Evolutionary conservation across 2,329 filamentous ascomycete genomes (phyloP).

Genomic region (Dactylellina sp.): DNA sequence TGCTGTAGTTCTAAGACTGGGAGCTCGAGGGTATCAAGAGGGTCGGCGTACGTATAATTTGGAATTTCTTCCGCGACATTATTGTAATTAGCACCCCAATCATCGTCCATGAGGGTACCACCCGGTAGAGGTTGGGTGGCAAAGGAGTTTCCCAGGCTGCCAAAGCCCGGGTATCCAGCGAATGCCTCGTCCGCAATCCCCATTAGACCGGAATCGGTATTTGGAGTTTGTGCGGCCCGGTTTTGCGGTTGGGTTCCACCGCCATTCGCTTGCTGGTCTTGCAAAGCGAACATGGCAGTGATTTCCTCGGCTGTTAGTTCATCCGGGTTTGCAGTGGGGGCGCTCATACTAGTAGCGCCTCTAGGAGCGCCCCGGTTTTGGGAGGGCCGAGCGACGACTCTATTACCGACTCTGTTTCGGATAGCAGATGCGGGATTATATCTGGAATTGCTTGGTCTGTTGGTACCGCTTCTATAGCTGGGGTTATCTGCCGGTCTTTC

Average conservation of each 20-base stretch:
- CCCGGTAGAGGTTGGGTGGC: background rate
- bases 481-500: background rate
- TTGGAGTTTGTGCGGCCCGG: background rate
- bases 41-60: background rate
- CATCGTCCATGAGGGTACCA: background rate
- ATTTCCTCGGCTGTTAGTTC: constrained; percentile 5
- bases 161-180: constrained; percentile 1
- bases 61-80: background rate
- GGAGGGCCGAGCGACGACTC: background rate
- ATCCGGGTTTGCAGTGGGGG: background rate
- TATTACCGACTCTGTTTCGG: constrained; percentile 9
- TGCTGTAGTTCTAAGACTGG: background rate
- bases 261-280: background rate
- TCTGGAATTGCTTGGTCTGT: background rate
- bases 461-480: background rate
- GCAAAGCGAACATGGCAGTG: background rate
- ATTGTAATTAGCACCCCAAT: background rate
- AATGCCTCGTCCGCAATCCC: constrained; percentile 11
- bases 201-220: background rate
- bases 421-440: background rate
- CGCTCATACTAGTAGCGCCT: too few relatives aligned
- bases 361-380: background rate
- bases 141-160: background rate
- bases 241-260: background rate
- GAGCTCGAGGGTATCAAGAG: background rate